Base-by-base conservation (phyloP, 2,329 filamentous ascomycete genomes). In the Penicillium sp. region DNA sequence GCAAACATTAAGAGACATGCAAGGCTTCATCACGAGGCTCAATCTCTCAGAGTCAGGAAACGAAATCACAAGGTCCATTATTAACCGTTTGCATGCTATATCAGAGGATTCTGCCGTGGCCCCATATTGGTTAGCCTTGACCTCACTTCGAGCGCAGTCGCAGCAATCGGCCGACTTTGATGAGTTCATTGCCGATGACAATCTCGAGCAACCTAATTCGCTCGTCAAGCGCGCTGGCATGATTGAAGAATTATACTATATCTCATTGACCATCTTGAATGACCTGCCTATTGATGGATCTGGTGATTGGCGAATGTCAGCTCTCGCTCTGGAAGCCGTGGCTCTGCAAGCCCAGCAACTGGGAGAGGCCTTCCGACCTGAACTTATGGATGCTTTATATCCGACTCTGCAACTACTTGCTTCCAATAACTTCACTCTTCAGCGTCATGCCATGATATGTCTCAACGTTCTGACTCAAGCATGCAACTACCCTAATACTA, bases 311-410 rank as follows among this genome's bases (percentile, higher is more conserved):
- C 85, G 88, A 35, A 75, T 92, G 19, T 85, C 89, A 71, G 90
- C 91, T 1, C 82, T 97, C 36, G 89, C 93, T 0, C 77, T 99
- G 2, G 94, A 98, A 73, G 85, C 89, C 2, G 81, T 93, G 6
- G 88, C 92, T 0, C 85, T 94, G 56, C 88, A 92, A 61, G 91
- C 94, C 2, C 81, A 84, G 27, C 85, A 85, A 18, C 80, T 89
- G 39, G 83, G 86, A 19, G 72, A 82, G 53, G 84, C 85, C 0
- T 99, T 97, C 73, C 87, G 90, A 3, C 85, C 87, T 2, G 94
- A 98, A 71, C 83, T 99, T 10, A 91, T 97, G 52, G 95, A 99
- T 67, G 87, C 92, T 0, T 79, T 99, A 13, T 99, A 96, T 73
- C 93, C 95, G 0, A 83, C 96, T n/a, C 85, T 96, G 0, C 91